Percentiles rank a stretch among this genome's conserved stretches.
These are phyloP conservation scores for Hyphopichia buzzinii DNA, from an alignment of 1,139 yeast genomes.

Conservation along the genomic window DNA sequence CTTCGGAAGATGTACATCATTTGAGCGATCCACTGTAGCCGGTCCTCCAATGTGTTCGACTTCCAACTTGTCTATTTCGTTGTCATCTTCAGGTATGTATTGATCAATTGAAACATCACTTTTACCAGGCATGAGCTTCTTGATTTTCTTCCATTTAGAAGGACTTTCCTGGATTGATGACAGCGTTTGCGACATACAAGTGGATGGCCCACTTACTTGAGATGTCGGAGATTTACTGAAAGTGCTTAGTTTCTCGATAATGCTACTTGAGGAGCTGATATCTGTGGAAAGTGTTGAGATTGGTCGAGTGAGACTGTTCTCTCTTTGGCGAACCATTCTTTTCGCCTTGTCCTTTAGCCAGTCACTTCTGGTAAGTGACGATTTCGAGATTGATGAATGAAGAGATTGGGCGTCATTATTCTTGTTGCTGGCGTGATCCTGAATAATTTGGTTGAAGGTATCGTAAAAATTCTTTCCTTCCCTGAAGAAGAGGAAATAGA, in stretches of 20 bases:
- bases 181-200: neutral
- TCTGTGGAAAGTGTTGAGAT: conserved; percentile 16
- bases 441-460: conserved; percentile 19
- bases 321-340: conserved; percentile 1
- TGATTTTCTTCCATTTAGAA: neutral
- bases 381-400: neutral
- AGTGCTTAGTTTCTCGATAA: conserved; percentile 11
- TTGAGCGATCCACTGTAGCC: neutral
- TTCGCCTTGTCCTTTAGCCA: neutral
- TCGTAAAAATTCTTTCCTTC: conserved; percentile 27
- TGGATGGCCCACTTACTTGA: too few relatives aligned
- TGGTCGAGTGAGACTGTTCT: conserved; percentile 6
- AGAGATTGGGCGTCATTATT: neutral
- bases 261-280: conserved; percentile 7
- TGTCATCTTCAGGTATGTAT: neutral
- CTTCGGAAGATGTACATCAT: conserved; percentile 20
- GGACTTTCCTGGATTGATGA: neutral
- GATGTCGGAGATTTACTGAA: conserved; percentile 1
- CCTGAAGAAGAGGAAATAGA: conserved; percentile 64
- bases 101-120: neutral
- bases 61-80: neutral
- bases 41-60: neutral
- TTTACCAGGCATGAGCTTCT: neutral
- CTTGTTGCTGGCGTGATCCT: conserved; percentile 7
- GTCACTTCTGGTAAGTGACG: neutral